Evolutionary conservation across 2,329 filamentous ascomycete species (phyloP).

Genomic region (Fusarium sambucinum): DNA sequence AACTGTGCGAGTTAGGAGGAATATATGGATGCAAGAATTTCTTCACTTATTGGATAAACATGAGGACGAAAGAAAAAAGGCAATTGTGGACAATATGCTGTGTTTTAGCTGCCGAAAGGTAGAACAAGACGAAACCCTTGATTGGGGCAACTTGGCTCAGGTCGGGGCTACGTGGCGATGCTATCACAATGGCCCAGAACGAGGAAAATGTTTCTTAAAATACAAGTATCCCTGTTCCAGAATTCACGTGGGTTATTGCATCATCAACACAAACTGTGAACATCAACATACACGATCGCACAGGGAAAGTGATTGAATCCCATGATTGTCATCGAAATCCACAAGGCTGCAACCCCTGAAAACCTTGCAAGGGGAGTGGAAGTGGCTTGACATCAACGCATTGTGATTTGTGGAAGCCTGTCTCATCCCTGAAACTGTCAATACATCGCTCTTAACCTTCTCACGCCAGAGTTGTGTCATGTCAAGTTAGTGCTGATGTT

Average conservation of each 20-base stretch:
- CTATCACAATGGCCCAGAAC: background rate
- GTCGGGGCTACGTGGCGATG: too few species aligned
- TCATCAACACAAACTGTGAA: background rate
- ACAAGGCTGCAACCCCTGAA: slow-evolving; percentile 7
- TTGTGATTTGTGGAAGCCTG: background rate
- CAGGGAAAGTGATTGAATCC: background rate
- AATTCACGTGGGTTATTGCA: background rate
- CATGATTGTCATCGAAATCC: background rate
- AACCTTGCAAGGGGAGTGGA: background rate
- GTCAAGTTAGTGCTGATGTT: background rate
- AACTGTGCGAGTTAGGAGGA: too few species aligned
- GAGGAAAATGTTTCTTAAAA: too few species aligned
- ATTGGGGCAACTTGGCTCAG: too few species aligned
- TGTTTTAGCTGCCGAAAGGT: too few species aligned
- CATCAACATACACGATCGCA: background rate
- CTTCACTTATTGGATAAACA: too few species aligned
- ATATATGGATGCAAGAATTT: background rate
- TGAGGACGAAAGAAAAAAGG: too few species aligned
- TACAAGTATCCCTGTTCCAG: background rate
- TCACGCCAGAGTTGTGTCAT: too few species aligned
- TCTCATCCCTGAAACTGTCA: accelerated
- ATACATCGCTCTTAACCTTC: background rate
- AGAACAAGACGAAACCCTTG: too few species aligned
- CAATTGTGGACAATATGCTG: too few species aligned
- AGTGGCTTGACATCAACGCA: background rate